Evolutionary conservation across 2,329 filamentous ascomycete genomes (phyloP).

Genomic region (Diaporthe caulivora): DNA sequence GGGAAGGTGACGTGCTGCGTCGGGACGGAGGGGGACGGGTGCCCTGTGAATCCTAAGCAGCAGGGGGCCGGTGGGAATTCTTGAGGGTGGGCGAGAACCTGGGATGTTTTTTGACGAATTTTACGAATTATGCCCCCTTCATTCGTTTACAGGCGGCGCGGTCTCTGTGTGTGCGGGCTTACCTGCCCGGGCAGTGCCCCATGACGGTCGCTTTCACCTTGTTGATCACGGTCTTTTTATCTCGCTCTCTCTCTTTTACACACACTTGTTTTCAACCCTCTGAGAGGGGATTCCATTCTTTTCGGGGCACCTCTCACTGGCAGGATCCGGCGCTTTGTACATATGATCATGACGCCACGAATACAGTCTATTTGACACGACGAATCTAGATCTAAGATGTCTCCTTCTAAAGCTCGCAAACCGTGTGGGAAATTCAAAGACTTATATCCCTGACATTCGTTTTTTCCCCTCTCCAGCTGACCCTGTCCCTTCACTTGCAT

Average conservation of each 20-base stretch:
- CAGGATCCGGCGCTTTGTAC: background rate
- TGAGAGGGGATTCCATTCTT: background rate
- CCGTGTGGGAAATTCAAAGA: background rate
- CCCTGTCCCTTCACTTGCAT: background rate
- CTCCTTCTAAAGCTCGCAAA: background rate
- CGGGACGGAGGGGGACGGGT: constrained; percentile 28
- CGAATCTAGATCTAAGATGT: background rate
- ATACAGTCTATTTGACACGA: constrained; percentile 8
- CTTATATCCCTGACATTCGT: background rate
- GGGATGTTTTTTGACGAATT: background rate
- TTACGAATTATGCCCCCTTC: background rate
- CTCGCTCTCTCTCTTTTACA: background rate
- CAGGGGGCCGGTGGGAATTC: background rate
- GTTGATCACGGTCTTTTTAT: constrained; percentile 18
- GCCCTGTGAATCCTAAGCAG: constrained; percentile 32
- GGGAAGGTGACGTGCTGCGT: constrained; percentile 37
- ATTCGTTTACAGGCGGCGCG: background rate
- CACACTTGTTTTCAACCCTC: background rate
- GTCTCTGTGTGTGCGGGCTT: background rate
- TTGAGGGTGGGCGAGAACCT: too few relatives aligned
- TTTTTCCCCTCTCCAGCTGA: background rate
- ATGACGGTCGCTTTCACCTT: constrained; percentile 20
- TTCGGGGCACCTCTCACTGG: background rate
- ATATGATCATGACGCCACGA: background rate
- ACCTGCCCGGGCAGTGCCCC: background rate